Base-by-base conservation (phyloP, 306 rosid genomes). In the Elaeagnus macrophylla region DNA sequence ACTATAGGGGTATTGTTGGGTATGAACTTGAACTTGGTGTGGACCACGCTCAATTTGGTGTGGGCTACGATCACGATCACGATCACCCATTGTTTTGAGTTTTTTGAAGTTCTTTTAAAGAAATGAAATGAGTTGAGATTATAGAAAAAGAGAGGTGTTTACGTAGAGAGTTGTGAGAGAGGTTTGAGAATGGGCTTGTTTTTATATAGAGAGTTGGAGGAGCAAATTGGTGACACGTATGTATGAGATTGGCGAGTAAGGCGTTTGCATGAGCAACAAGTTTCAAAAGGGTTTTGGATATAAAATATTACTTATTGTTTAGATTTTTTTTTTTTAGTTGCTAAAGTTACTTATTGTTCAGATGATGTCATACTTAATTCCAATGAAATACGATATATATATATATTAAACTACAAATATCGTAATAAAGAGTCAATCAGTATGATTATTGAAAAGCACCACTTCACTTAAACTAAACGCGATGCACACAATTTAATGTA, bases 261-360 rank as follows among this genome's bases (percentile, higher is more conserved):
- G 56, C 74, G 55, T 61, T 72, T 89, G 88, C 84, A 85, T 89
- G 95, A 63, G 65, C 65, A 84, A 82, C 96, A 84, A 54, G 88
- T 83, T 85, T 89, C 88, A 79, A 6, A 14, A 54, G 18, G 60
- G 49, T 48, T 37, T n/a, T n/a, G n/a, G n/a, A n/a, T n/a, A n/a
- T n/a, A n/a, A n/a, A n/a, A n/a, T n/a, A n/a, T n/a, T n/a, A n/a
- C n/a, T n/a, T n/a, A n/a, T n/a, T n/a, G n/a, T n/a, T n/a, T n/a
- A n/a, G n/a, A n/a, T n/a, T n/a, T n/a, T n/a, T n/a, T n/a, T n/a
- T n/a, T n/a, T n/a, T n/a, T n/a, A n/a, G n/a, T n/a, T n/a, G n/a
- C n/a, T n/a, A n/a, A n/a, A n/a, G n/a, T n/a, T n/a, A n/a, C n/a
- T n/a, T n/a, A n/a, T n/a, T n/a, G n/a, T 35, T n/a, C n/a, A n/a